Evolutionary conservation across 306 rosid species (phyloP).

Genomic region (Citrullus mucosospermus): DNA sequence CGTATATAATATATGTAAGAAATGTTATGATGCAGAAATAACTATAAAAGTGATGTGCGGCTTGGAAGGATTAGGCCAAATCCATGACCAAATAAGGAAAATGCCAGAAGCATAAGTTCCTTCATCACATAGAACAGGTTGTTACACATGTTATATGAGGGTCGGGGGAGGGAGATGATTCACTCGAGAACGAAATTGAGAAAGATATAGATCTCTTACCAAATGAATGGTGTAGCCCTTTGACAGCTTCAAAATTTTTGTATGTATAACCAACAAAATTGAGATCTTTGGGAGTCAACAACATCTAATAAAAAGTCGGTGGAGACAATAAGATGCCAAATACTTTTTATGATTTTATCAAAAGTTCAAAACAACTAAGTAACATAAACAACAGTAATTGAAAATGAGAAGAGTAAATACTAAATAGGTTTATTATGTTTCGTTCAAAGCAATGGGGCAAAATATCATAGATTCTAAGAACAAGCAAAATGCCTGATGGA

Average conservation of each 20-base stretch:
- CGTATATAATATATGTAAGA: neutral
- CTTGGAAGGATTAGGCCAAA: no score
- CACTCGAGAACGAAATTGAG: neutral
- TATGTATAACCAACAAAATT: constrained; percentile 95
- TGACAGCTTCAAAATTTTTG: constrained; percentile 85
- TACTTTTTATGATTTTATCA: neutral
- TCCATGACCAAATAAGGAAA: no score
- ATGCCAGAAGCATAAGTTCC: neutral
- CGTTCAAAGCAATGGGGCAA: neutral
- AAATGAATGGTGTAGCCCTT: constrained; percentile 39
- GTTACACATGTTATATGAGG: neutral
- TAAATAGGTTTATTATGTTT: neutral
- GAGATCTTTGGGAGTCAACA: constrained; percentile 77
- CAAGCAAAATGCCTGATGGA: neutral
- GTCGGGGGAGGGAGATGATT: neutral
- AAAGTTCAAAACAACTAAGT: neutral
- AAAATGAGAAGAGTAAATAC: neutral
- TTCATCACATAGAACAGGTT: neutral
- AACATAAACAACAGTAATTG: neutral
- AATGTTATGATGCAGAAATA: neutral
- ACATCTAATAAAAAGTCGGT: constrained; percentile 29
- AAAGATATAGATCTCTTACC: constrained; percentile 32
- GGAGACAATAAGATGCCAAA: constrained; percentile 8
- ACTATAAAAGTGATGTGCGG: neutral
- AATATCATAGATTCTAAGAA: neutral